Evolutionary conservation across 176 grass and related monocot genomes (phyloP), one percentile per base, ranked within the genome.

Genomic region (Paspalum notatum): DNA sequence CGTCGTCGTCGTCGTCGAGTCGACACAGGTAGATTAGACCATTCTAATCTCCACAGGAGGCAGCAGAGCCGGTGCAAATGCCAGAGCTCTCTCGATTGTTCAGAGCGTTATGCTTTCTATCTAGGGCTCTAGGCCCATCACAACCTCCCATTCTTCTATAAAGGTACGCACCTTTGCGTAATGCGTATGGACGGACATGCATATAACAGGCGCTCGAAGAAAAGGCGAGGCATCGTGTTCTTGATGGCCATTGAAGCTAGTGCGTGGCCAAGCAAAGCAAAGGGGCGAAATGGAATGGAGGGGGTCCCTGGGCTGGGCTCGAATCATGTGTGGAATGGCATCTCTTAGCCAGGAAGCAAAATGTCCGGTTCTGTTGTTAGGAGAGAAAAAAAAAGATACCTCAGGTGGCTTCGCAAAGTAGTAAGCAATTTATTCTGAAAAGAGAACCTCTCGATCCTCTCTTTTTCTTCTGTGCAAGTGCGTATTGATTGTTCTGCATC

Each of bases 261-360:
- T 40, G 50, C 56, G 21, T 61, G 56, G 41, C 37, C 74, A 25
- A 9, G 43, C 12, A 12, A 5, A 10, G 37, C n/a, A 52, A 18
- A 18, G 46, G 15, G 27, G 66, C 40, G 27, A 51, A 74, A 55
- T 26, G 48, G 62, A 68, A 6, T 20, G 17, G 56, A 59, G 14
- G 46, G 50, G 68, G 9, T 46, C 54, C 38, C 11, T 62, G 8
- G 8, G 9, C 44, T n/a, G n/a, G n/a, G n/a, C 9, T 44, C 78
- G 74, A 48, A 72, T 66, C 66, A 9, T 43, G n/a, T 39, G 7
- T 45, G 59, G 72, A 71, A 72, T 73, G 42, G 7, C 62, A 63
- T 86, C 51, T 78, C 78, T 86, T 85, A 73, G 40, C 39, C 26
- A 40, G 32, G 24, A 86, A 90, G 88, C 8, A 90, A 89, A 78